phyloP scores from a whole-genome alignment of 1,284 basidiomycete genomes.

The Ustilago vetiveriae region DNA sequence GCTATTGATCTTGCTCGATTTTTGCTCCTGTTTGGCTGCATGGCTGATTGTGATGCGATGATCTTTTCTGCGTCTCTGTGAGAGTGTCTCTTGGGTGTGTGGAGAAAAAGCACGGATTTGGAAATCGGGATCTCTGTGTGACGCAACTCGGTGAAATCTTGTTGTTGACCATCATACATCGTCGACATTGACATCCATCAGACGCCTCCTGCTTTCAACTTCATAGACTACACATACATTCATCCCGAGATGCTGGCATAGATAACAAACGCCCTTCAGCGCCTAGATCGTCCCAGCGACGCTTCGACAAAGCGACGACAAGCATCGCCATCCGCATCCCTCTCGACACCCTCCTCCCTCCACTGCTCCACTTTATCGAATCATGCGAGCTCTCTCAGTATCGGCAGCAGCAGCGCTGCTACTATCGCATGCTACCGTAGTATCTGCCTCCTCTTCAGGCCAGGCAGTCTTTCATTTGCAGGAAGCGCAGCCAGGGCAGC shows the following conservation, averaged over 20 bases:
- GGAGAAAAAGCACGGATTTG: neutral
- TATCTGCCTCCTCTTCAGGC: slow-evolving; percentile 1
- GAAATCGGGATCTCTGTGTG: neutral
- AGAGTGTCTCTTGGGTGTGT: no score
- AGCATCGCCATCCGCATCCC: no score
- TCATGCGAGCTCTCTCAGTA: slow-evolving; percentile 3
- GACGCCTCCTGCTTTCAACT: neutral
- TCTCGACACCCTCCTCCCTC: no score
- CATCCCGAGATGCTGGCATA: slow-evolving; percentile 4
- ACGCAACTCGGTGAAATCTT: neutral
- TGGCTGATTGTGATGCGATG: neutral
- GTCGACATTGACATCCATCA: neutral
- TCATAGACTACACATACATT: no score
- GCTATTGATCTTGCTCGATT: no score
- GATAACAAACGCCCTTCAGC: neutral
- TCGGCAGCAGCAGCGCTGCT: slow-evolving; percentile 15
- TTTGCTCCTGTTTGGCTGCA: neutral
- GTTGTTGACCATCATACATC: neutral
- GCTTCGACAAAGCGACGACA: no score
- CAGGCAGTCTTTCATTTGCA: slow-evolving; percentile 25
- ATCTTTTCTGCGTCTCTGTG: neutral
- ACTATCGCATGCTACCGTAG: slow-evolving; percentile 1
- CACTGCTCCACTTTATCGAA: no score
- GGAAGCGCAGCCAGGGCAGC: slow-evolving; percentile 7
- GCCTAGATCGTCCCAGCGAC: neutral